Conservation (phyloP, 164 flowering plant genomes). For the Berberis thunbergii region DNA sequence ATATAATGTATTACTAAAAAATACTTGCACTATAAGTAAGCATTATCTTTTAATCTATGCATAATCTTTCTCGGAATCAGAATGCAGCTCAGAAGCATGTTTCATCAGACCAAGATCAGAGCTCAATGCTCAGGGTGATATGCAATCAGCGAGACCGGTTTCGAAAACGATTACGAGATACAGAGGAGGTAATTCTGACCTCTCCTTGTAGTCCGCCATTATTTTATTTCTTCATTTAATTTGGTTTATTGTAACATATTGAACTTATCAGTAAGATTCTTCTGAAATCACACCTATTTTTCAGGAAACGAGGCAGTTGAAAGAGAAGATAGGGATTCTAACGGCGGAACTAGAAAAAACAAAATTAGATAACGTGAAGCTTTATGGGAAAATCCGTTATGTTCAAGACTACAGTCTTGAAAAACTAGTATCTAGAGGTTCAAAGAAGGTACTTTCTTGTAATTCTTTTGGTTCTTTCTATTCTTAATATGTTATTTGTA, state of each 20-base stretch:
- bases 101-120: conserved; percentile 81
- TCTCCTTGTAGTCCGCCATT: too few relatives aligned
- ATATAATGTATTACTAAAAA: too few relatives aligned
- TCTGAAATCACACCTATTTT: conserved; percentile 9
- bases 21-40: background rate
- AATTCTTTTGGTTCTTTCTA: background rate
- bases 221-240: background rate
- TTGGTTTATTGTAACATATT: background rate
- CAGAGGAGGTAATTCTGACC: conserved; percentile 65
- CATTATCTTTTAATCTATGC: background rate
- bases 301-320: conserved; percentile 86
- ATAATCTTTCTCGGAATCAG: conserved; percentile 26
- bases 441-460: conserved; percentile 59
- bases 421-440: conserved; percentile 90
- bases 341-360: conserved; percentile 77
- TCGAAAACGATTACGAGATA: conserved; percentile 75
- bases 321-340: conserved; percentile 73
- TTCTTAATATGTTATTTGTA: background rate
- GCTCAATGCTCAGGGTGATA: conserved; percentile 96
- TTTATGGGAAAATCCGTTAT: conserved; percentile 96
- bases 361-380: conserved; percentile 94
- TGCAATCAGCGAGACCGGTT: conserved; percentile 97
- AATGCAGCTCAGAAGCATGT: conserved; percentile 54
- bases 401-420: conserved; percentile 94
- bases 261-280: background rate